Percentiles rank a stretch among this genome's conserved stretches.
Conservation (phyloP, 495 filamentous ascomycete genomes). For the Annulohypoxylon stygium region DNA sequence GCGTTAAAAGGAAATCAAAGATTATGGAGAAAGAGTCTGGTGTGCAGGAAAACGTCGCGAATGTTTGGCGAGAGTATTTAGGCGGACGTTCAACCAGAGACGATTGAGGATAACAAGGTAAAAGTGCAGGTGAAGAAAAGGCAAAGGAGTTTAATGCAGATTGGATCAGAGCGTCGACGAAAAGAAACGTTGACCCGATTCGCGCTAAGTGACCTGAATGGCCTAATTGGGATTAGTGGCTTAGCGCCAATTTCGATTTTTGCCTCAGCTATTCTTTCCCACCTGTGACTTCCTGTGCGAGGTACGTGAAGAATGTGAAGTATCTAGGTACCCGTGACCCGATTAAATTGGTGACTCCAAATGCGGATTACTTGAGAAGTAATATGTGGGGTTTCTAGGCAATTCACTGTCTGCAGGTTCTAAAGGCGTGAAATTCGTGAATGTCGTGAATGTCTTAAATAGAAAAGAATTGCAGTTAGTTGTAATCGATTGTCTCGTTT, state of each 20-base stretch:
- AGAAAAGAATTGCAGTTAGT: neutral
- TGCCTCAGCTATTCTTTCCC: slow-evolving; percentile 32
- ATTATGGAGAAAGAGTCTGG: slow-evolving; percentile 1
- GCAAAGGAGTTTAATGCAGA: slow-evolving; percentile 49
- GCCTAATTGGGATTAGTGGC: slow-evolving; percentile 32
- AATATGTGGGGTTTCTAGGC: neutral
- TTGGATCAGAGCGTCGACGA: slow-evolving; percentile 42
- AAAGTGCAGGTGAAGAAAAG: slow-evolving; percentile 48
- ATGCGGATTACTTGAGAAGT: slow-evolving; percentile 23
- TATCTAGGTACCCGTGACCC: no score
- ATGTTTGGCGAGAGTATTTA: slow-evolving; percentile 7
- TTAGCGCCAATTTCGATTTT: slow-evolving; percentile 45
- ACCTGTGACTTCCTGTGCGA: slow-evolving; percentile 2
- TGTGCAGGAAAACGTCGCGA: slow-evolving; percentile 14
- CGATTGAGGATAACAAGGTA: slow-evolving; percentile 43
- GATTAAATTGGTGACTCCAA: neutral
- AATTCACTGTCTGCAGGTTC: no score
- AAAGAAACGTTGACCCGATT: slow-evolving; percentile 47
- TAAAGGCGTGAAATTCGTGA: no score
- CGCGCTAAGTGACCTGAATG: slow-evolving; percentile 35
- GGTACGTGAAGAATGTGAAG: neutral
- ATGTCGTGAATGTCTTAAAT: neutral
- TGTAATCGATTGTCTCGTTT: neutral
- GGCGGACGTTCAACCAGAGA: slow-evolving; percentile 37
- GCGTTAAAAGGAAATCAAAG: slow-evolving; percentile 23